These are phyloP conservation scores for Daphne laureola DNA, from an alignment of 441 rosid species.

Conservation along the genomic window DNA sequence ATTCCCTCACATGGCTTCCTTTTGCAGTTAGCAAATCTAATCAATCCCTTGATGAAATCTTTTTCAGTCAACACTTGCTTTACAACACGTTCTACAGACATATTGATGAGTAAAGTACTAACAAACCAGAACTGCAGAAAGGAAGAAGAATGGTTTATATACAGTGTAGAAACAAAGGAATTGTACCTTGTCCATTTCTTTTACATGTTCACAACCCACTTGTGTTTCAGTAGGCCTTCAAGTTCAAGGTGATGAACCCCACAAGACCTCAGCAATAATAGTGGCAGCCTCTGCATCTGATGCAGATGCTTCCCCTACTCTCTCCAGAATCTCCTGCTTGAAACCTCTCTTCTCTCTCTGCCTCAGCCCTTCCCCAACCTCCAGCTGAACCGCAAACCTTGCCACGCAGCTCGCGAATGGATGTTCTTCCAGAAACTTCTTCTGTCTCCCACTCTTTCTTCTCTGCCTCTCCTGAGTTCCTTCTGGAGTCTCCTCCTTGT, in stretches of 20 bases:
- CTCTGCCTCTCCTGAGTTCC: slow-evolving; percentile 6
- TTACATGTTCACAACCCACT: not conserved
- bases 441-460: slow-evolving; percentile 20
- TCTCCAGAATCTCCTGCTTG: slow-evolving; percentile 40
- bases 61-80: slow-evolving; percentile 9
- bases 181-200: not conserved
- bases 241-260: slow-evolving; percentile 64
- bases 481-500: not conserved
- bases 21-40: no score
- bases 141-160: no score
- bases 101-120: not conserved
- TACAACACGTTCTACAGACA: slow-evolving; percentile 2
- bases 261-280: slow-evolving; percentile 58
- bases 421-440: slow-evolving; percentile 28
- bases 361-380: slow-evolving; percentile 71
- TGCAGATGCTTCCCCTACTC: slow-evolving; percentile 35
- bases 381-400: slow-evolving; percentile 61
- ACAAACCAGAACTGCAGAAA: not conserved
- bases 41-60: not conserved
- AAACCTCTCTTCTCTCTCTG: slow-evolving; percentile 57
- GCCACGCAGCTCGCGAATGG: slow-evolving; percentile 79
- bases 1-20: no score
- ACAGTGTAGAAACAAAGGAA: no score
- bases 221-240: not conserved
- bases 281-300: slow-evolving; percentile 60